A percentile compares a stretch with the other conserved stretches of the same genome.
phyloP scores from a whole-genome alignment of 495 filamentous ascomycete genomes.

The Tuber umbilicatum region DNA sequence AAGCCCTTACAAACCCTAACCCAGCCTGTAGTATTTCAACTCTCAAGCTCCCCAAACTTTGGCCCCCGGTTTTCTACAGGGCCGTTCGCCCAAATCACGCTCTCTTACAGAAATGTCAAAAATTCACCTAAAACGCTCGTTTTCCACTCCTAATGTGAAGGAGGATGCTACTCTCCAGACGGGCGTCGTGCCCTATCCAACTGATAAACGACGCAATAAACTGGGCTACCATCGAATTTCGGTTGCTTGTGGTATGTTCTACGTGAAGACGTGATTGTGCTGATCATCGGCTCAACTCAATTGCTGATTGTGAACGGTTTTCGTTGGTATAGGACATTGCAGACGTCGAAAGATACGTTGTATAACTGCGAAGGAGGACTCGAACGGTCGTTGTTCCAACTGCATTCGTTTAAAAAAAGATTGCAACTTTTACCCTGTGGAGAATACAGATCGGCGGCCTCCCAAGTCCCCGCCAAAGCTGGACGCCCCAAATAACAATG shows the following conservation, averaged over 20 bases:
- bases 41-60: conserved; percentile 37
- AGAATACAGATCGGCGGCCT: conserved; percentile 45
- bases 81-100: conserved; percentile 42
- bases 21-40: conserved; percentile 40
- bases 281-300: conserved; percentile 29
- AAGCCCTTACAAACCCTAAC: conserved; percentile 20
- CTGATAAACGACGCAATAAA: conserved; percentile 90
- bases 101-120: conserved; percentile 38
- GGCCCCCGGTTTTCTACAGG: conserved; percentile 38
- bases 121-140: conserved; percentile 40
- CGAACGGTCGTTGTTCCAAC: conserved; percentile 80
- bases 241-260: conserved; percentile 86
- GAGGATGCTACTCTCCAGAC: conserved; percentile 33
- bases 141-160: conserved; percentile 40
- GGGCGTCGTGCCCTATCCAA: conserved; percentile 42
- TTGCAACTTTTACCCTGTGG: conserved; percentile 88
- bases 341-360: conserved; percentile 93
- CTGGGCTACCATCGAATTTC: conserved; percentile 95
- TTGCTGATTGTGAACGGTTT: conserved; percentile 37
- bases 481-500: conserved; percentile 34
- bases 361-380: conserved; percentile 68
- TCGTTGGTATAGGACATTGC: conserved; percentile 65
- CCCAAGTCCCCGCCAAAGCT: conserved; percentile 41
- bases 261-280: conserved; percentile 13
- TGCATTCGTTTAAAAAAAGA: conserved; percentile 96